These are phyloP conservation scores for Artomyces pyxidatus DNA, from an alignment of 768 basidiomycete genomes.

Conservation along the genomic window DNA sequence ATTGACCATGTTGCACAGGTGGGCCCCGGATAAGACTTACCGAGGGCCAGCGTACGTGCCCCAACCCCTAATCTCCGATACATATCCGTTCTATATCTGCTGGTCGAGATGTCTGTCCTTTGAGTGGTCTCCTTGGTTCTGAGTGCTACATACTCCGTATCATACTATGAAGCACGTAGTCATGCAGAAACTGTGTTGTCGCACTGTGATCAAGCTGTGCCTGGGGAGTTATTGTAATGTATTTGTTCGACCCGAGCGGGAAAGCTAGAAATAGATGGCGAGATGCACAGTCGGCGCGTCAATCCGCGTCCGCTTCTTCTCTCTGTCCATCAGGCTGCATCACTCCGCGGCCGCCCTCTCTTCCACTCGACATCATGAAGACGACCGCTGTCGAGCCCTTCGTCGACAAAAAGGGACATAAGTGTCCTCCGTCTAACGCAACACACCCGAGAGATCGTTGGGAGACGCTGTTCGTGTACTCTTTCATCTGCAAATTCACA, in stretches of 20 bases:
- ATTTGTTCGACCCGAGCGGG: constrained; percentile 24
- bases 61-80: too few species aligned
- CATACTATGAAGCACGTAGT: not conserved
- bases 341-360: constrained; percentile 13
- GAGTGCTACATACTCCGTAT: too few species aligned
- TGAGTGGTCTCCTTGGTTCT: too few species aligned
- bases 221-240: constrained; percentile 20
- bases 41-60: too few species aligned
- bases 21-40: constrained; percentile 67
- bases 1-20: constrained; percentile 39
- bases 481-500: constrained; percentile 80
- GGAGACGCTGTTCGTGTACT: constrained; percentile 82
- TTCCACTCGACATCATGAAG: constrained; percentile 28
- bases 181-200: not conserved
- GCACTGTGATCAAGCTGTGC: constrained; percentile 6
- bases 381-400: constrained; percentile 19
- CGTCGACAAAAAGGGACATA: constrained; percentile 40
- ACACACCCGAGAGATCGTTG: constrained; percentile 75
- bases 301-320: constrained; percentile 20
- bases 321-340: constrained; percentile 16
- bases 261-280: constrained; percentile 23
- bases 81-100: too few species aligned
- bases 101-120: too few species aligned
- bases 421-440: constrained; percentile 52
- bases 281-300: constrained; percentile 20